Conservation (phyloP, 164 flowering plant genomes). For the Tinospora cordifolia region DNA sequence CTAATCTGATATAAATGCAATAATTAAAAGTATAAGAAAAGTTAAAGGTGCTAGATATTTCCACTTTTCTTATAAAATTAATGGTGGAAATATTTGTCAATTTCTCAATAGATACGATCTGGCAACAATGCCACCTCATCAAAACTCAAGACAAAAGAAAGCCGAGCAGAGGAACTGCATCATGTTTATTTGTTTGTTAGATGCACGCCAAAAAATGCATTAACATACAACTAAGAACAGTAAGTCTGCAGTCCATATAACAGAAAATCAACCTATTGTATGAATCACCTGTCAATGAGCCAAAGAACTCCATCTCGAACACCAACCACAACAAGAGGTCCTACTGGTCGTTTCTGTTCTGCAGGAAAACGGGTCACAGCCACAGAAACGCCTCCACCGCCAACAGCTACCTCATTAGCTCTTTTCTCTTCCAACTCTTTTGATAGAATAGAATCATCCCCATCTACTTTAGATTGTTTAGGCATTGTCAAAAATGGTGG, state of each 20-base stretch:
- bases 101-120: no score
- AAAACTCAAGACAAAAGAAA: neutral
- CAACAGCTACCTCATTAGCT: constrained; percentile 87
- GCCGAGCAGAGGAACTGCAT: neutral
- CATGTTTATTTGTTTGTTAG: constrained; percentile 4
- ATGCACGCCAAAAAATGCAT: neutral
- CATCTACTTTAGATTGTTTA: constrained; percentile 68
- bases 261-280: neutral
- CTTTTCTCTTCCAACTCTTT: constrained; percentile 70
- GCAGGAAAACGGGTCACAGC: constrained; percentile 93
- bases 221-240: neutral
- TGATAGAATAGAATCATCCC: constrained; percentile 47
- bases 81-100: neutral
- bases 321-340: constrained; percentile 91
- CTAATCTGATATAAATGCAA: neutral
- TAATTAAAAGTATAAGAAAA: neutral
- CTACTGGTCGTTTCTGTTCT: constrained; percentile 96
- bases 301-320: constrained; percentile 97
- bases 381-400: constrained; percentile 97
- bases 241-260: neutral
- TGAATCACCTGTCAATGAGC: constrained; percentile 83
- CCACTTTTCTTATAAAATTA: neutral
- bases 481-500: constrained; percentile 88
- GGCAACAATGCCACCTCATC: neutral
- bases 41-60: no score